Conservation (phyloP, 2,329 filamentous ascomycete species). For the Karstenula rhodostoma region DNA sequence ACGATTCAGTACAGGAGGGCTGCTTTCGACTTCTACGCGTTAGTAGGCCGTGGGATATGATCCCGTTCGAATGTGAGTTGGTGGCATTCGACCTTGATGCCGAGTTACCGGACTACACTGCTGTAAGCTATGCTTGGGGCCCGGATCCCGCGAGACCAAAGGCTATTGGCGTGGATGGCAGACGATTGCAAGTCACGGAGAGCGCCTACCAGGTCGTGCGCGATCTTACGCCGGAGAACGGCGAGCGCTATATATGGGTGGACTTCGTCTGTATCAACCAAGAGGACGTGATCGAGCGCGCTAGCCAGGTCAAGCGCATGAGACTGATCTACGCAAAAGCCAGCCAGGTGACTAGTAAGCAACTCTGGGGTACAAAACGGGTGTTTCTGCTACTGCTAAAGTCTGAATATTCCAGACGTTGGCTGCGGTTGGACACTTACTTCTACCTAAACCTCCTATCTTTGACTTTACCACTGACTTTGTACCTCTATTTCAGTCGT, state of each 20-base stretch:
- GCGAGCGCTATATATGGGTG: constrained; percentile 4
- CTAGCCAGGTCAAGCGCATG: constrained; percentile 2
- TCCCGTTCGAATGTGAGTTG: neutral
- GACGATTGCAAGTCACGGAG: neutral
- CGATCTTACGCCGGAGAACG: neutral
- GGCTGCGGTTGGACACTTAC: too few relatives aligned
- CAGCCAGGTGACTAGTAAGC: neutral
- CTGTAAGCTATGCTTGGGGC: constrained; percentile 4
- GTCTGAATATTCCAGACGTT: too few relatives aligned
- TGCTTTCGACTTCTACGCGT: neutral
- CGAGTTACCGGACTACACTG: neutral
- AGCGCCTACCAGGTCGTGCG: neutral
- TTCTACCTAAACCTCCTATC: too few relatives aligned
- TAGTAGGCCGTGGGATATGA: neutral
- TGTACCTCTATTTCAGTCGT: neutral
- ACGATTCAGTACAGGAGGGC: neutral
- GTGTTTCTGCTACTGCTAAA: too few relatives aligned
- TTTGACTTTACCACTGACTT: too few relatives aligned
- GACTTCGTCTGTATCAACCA: constrained; percentile 9
- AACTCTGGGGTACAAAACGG: too few relatives aligned
- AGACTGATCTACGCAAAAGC: neutral
- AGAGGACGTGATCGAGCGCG: constrained; percentile 1
- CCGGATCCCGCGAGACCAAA: constrained; percentile 2
- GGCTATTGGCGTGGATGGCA: neutral
- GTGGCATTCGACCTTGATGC: neutral